A percentile compares a stretch with the other conserved stretches of the same genome.
These are phyloP conservation scores for Allium cepa DNA, from an alignment of 106 monocot genomes.

Conservation along the genomic window DNA sequence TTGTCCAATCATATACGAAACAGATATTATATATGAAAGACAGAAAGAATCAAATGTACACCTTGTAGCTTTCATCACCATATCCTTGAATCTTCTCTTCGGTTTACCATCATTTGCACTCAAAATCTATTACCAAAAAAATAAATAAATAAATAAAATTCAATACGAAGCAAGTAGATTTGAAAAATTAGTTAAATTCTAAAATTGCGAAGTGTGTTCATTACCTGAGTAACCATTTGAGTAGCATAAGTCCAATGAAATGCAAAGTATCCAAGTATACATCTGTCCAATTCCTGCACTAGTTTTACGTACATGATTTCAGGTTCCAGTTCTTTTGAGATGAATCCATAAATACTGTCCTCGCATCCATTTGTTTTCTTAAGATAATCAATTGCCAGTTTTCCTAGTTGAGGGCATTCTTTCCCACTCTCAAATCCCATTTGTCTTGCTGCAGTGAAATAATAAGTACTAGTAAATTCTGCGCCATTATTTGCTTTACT, in stretches of 20 bases:
- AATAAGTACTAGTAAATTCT: no score
- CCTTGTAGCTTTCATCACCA: constrained; percentile 91
- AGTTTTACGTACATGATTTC: constrained; percentile 60
- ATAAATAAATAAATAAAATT: no score
- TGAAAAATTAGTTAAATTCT: no score
- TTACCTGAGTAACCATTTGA: constrained; percentile 54
- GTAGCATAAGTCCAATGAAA: constrained; percentile 82
- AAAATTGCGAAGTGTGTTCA: no score
- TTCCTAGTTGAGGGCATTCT: constrained; percentile 62
- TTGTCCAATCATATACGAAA: no score
- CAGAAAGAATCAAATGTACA: constrained; percentile 6
- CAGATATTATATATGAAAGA: no score
- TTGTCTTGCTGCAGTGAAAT: constrained; percentile 56
- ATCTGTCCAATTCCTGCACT: constrained; percentile 82
- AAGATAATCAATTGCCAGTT: constrained; percentile 61
- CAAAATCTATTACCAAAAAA: constrained; percentile 32
- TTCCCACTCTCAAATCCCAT: constrained; percentile 47
- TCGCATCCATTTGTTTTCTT: constrained; percentile 54
- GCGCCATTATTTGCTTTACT: no score
- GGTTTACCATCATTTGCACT: constrained; percentile 26
- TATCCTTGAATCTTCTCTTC: constrained; percentile 61
- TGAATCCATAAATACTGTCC: constrained; percentile 61
- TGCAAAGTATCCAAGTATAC: constrained; percentile 82
- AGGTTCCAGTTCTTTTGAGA: constrained; percentile 30
- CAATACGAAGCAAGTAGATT: no score